Evolutionary conservation across 108 stramenopile genomes (phyloP).

Genomic region (Cyclotella distinguenda): DNA sequence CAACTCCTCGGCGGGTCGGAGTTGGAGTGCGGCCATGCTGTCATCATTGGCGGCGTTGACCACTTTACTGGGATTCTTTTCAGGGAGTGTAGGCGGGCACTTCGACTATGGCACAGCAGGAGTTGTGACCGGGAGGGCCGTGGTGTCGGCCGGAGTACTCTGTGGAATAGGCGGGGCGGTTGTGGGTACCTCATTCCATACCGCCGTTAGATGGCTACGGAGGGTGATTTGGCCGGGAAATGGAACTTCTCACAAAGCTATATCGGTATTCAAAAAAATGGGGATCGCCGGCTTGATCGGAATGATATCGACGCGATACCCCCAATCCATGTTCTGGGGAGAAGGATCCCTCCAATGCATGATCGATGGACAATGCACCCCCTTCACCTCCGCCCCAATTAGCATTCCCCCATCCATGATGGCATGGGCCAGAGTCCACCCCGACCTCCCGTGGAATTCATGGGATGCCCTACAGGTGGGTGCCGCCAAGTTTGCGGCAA

Average conservation of each 20-base stretch:
- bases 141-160: slow-evolving; percentile 31
- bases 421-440: slow-evolving; percentile 43
- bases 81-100: slow-evolving; percentile 40
- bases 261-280: slow-evolving; percentile 36
- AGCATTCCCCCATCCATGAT: slow-evolving; percentile 47
- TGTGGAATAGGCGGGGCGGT: slow-evolving; percentile 57
- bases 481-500: slow-evolving; percentile 59
- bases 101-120: slow-evolving; percentile 49
- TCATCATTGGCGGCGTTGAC: slow-evolving; percentile 53
- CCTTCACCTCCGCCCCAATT: slow-evolving; percentile 54
- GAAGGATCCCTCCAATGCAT: slow-evolving; percentile 43
- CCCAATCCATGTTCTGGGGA: slow-evolving; percentile 56
- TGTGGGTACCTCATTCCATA: slow-evolving; percentile 60
- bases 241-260: slow-evolving; percentile 8
- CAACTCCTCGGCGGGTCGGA: slow-evolving; percentile 21
- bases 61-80: slow-evolving; percentile 37
- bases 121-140: slow-evolving; percentile 28
- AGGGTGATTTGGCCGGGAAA: slow-evolving; percentile 33
- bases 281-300: slow-evolving; percentile 47
- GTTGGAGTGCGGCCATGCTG: slow-evolving; percentile 39
- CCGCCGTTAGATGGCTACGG: slow-evolving; percentile 35
- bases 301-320: slow-evolving; percentile 21
- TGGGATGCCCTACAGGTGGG: slow-evolving; percentile 56
- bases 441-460: slow-evolving; percentile 45
- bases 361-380: slow-evolving; percentile 49